Evolutionary conservation across 805 yeast genomes (phyloP).

Genomic region (Saccharomyces mikatae): DNA sequence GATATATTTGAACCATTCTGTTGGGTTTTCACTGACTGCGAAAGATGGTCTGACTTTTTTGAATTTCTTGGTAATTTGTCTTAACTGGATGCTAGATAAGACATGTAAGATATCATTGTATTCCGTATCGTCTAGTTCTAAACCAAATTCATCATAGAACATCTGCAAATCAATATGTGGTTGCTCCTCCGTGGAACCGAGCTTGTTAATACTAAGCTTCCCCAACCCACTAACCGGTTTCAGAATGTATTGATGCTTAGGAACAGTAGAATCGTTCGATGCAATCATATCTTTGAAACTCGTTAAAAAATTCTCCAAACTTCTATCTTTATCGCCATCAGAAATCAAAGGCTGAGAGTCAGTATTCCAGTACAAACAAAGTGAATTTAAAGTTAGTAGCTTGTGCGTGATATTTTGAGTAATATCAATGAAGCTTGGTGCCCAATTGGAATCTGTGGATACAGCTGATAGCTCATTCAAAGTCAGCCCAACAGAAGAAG

Average conservation of each 20-base stretch:
- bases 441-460: conserved; percentile 80
- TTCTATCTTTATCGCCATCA: conserved; percentile 27
- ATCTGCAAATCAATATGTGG: conserved; percentile 72
- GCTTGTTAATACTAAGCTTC: conserved; percentile 68
- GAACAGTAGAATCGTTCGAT: conserved; percentile 24
- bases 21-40: conserved; percentile 52
- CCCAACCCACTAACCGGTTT: conserved; percentile 89
- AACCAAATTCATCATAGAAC: conserved; percentile 81
- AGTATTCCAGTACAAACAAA: conserved; percentile 82
- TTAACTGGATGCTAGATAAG: conserved; percentile 74
- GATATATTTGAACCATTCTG: conserved; percentile 75
- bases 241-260: conserved; percentile 48
- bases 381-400: conserved; percentile 60
- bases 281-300: conserved; percentile 41
- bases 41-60: conserved; percentile 58
- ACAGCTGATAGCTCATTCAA: conserved; percentile 84
- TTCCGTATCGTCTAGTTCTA: conserved; percentile 76
- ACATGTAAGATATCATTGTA: conserved; percentile 76
- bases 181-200: conserved; percentile 55
- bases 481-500: conserved; percentile 78
- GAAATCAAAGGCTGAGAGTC: conserved; percentile 46
- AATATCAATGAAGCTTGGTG: conserved; percentile 73
- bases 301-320: conserved; percentile 20
- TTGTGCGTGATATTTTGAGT: conserved; percentile 63
- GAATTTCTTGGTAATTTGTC: conserved; percentile 65